Conservation (phyloP, 2,329 filamentous ascomycete species). For the Diplodia sapinea region DNA sequence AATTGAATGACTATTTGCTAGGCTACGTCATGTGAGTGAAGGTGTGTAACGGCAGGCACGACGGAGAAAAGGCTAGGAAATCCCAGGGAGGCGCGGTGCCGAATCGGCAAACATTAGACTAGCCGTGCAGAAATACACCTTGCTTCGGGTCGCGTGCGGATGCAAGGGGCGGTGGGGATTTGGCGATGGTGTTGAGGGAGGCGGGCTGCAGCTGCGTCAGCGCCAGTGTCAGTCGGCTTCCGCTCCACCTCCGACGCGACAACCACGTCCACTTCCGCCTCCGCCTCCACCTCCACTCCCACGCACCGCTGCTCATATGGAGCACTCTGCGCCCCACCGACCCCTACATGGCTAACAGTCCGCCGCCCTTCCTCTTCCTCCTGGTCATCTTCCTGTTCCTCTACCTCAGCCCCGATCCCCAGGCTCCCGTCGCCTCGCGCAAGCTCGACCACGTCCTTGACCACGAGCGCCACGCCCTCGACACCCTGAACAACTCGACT, state of each 20-base stretch:
- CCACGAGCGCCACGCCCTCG: slow-evolving; percentile 27
- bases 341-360: slow-evolving; percentile 31
- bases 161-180: background rate
- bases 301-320: slow-evolving; percentile 11
- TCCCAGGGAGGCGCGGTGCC: too few species aligned
- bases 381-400: slow-evolving; percentile 31
- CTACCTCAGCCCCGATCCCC: slow-evolving; percentile 28
- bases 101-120: background rate
- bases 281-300: background rate
- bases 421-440: slow-evolving; percentile 21
- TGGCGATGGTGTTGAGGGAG: slow-evolving; percentile 4
- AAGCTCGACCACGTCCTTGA: slow-evolving; percentile 23
- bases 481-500: slow-evolving; percentile 53
- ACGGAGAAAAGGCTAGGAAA: background rate
- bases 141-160: background rate
- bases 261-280: background rate
- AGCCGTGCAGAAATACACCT: background rate
- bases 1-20: too few species aligned
- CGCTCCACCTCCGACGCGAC: slow-evolving; percentile 5
- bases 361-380: slow-evolving; percentile 28
- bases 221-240: background rate
- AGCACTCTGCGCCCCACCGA: slow-evolving; percentile 3
- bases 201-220: slow-evolving; percentile 5
- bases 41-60: too few species aligned
- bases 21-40: too few species aligned